Evolutionary conservation across 169 alveolate genomes (phyloP).

Genomic region (Haemoproteus tartakovskyi): DNA sequence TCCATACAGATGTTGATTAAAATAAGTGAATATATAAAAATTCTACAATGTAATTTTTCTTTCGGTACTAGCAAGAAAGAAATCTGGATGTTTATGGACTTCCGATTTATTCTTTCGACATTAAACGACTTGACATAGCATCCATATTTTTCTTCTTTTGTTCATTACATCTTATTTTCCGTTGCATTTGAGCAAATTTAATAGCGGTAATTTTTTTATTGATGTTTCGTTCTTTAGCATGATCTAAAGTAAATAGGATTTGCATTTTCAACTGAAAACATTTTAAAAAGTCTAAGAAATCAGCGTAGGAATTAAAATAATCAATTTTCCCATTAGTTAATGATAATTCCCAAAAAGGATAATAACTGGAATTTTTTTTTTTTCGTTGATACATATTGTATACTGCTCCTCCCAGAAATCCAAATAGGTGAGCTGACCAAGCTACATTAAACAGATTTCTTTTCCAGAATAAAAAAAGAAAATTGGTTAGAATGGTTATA

Average conservation of each 20-base stretch:
- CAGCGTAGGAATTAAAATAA: slow-evolving; percentile 39
- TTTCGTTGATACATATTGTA: slow-evolving; percentile 71
- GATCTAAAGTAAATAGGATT: slow-evolving; percentile 42
- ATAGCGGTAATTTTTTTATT: slow-evolving; percentile 21
- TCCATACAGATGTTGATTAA: no score
- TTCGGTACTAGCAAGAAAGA: no score
- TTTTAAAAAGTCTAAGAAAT: slow-evolving; percentile 22
- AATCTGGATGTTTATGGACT: no score
- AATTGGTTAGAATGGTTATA: slow-evolving; percentile 71
- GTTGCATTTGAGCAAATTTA: slow-evolving; percentile 10
- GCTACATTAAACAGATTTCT: slow-evolving; percentile 67
- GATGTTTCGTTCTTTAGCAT: background rate
- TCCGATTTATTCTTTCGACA: no score
- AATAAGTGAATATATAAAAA: no score
- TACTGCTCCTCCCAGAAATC: slow-evolving; percentile 73
- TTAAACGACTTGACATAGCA: slow-evolving; percentile 19
- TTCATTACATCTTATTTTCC: slow-evolving; percentile 4
- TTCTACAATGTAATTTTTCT: no score
- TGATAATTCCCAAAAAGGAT: slow-evolving; percentile 54
- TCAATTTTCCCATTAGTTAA: slow-evolving; percentile 54
- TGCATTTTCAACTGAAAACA: slow-evolving; percentile 15
- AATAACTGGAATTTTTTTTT: slow-evolving; percentile 22
- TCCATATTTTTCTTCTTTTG: slow-evolving; percentile 46
- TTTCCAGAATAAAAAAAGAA: slow-evolving; percentile 68
- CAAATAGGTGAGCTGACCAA: slow-evolving; percentile 82